phyloP scores from a whole-genome alignment of 371 early-diverging fungal genomes.

The Mucor circinelloides region DNA sequence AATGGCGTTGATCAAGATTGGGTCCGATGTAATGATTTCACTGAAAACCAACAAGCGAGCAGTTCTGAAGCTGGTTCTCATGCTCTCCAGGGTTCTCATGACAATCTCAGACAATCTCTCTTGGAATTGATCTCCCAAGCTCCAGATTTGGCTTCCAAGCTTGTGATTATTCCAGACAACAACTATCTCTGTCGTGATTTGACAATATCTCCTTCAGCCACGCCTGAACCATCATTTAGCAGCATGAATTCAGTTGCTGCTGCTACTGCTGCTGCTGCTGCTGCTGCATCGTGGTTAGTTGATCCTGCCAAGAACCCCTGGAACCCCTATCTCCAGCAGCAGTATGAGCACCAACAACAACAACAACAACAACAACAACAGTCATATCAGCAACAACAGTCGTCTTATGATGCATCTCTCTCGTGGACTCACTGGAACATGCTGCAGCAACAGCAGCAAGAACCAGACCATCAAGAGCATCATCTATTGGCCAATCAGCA shows the following conservation, averaged over 20 bases:
- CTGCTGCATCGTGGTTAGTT: slow-evolving; percentile 1
- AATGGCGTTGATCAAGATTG: slow-evolving; percentile 33
- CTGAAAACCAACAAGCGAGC: slow-evolving; percentile 43
- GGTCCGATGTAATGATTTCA: slow-evolving; percentile 45
- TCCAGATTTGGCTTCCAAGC: slow-evolving; percentile 35
- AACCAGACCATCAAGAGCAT: neutral
- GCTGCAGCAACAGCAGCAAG: neutral
- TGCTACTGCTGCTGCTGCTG: neutral
- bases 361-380: slow-evolving; percentile 6
- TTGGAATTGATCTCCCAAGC: slow-evolving; percentile 29
- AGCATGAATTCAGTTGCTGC: neutral
- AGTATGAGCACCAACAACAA: slow-evolving; percentile 13
- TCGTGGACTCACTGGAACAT: too few relatives aligned
- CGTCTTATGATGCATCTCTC: too few relatives aligned
- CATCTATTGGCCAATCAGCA: neutral
- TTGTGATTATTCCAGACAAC: slow-evolving; percentile 23
- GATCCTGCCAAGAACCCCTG: slow-evolving; percentile 10
- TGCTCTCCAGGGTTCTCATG: slow-evolving; percentile 27
- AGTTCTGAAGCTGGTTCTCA: slow-evolving; percentile 9
- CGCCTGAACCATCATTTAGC: slow-evolving; percentile 37
- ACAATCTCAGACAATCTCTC: slow-evolving; percentile 27
- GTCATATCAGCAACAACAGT: neutral
- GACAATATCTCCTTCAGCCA: slow-evolving; percentile 43
- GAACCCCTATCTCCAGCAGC: neutral
- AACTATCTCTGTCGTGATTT: slow-evolving; percentile 31